These are phyloP conservation scores for Trifolium fragiferum DNA, from an alignment of 306 rosid species.

Conservation along the genomic window DNA sequence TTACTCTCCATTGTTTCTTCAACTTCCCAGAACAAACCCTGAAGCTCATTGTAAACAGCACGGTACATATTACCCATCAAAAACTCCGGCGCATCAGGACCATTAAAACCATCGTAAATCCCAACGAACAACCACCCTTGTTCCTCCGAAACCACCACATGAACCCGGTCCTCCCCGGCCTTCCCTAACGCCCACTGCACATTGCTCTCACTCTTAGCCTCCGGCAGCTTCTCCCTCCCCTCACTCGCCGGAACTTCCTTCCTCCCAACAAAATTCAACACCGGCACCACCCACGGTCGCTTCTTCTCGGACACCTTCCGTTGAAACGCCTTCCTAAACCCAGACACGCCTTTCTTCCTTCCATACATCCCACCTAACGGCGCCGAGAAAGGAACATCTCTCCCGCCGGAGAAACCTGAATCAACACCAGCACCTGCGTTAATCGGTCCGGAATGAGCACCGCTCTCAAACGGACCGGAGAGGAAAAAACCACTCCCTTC, in stretches of 20 bases:
- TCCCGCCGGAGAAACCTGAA: background rate
- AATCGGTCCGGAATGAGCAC: conserved; percentile 87
- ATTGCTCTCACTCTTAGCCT: conserved; percentile 51
- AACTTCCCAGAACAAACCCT: conserved; percentile 84
- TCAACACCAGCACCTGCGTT: conserved; percentile 44
- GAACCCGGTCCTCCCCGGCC: conserved; percentile 95
- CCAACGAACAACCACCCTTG: conserved; percentile 94
- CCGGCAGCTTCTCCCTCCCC: conserved; percentile 44
- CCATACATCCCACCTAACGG: conserved; percentile 72
- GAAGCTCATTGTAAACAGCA: conserved; percentile 81
- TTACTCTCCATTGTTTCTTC: conserved; percentile 46
- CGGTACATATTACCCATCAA: conserved; percentile 85
- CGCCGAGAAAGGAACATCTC: conserved; percentile 74
- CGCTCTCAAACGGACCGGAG: conserved; percentile 91
- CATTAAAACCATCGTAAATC: conserved; percentile 90
- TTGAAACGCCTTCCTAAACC: conserved; percentile 72
- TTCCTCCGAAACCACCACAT: conserved; percentile 89
- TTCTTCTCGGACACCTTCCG: conserved; percentile 74
- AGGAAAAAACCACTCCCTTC: conserved; percentile 84
- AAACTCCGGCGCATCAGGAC: conserved; percentile 92
- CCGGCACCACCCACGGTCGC: conserved; percentile 95
- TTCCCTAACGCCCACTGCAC: conserved; percentile 94
- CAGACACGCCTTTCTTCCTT: conserved; percentile 66
- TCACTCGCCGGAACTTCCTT: conserved; percentile 60
- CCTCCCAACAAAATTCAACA: conserved; percentile 70